These are phyloP conservation scores for Fusarium hostae DNA, from an alignment of 2,329 filamentous ascomycete genomes.

Conservation along the genomic window DNA sequence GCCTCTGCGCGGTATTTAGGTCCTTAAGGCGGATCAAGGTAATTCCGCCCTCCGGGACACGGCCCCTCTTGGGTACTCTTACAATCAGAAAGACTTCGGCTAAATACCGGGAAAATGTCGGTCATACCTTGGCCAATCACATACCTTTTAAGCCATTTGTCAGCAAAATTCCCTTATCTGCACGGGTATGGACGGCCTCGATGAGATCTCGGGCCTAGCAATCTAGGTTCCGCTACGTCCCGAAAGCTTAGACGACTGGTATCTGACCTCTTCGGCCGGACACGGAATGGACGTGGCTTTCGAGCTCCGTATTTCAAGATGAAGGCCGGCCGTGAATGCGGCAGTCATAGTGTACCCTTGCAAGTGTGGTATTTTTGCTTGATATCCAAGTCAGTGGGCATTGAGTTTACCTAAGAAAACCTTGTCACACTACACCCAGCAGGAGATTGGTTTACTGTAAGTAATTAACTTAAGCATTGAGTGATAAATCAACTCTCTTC, in stretches of 20 bases:
- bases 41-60: too few species aligned
- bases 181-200: too few species aligned
- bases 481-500: background rate
- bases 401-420: too few species aligned
- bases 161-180: too few species aligned
- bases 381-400: background rate
- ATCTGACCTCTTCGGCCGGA: background rate
- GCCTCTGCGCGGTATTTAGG: too few species aligned
- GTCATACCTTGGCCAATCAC: too few species aligned
- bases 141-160: too few species aligned
- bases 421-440: background rate
- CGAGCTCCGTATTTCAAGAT: background rate
- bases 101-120: too few species aligned
- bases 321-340: background rate
- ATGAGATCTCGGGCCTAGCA: slow-evolving; percentile 1
- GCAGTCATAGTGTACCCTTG: background rate
- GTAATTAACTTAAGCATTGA: too few species aligned
- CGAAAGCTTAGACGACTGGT: slow-evolving; percentile 8
- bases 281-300: slow-evolving; percentile 24
- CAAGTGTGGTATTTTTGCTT: background rate
- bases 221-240: background rate
- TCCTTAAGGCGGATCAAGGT: too few species aligned
- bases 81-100: too few species aligned
- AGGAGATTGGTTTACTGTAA: background rate
- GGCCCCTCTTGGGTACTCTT: too few species aligned